These are phyloP conservation scores for Scopulariopsis brevicaulis DNA, from an alignment of 2,329 filamentous ascomycete species.

Conservation along the genomic window DNA sequence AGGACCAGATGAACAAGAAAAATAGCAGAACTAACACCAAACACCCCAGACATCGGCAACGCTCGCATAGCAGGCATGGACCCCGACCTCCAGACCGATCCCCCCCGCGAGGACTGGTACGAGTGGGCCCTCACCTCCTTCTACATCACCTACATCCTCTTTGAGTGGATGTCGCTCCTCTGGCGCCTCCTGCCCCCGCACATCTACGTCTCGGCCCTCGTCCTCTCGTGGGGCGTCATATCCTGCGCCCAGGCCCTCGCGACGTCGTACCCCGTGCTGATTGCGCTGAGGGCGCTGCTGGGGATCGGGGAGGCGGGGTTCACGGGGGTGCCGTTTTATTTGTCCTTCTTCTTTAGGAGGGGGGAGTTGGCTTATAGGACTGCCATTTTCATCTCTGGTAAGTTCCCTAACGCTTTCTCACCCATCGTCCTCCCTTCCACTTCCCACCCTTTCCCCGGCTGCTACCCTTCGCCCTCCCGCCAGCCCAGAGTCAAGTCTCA, in stretches of 20 bases:
- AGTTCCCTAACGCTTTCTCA: not conserved
- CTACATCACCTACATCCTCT: slow-evolving; percentile 51
- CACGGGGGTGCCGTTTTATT: slow-evolving; percentile 50
- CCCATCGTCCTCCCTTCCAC: not conserved
- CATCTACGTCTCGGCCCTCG: slow-evolving; percentile 46
- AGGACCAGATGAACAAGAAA: too few relatives aligned
- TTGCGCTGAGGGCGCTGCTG: slow-evolving; percentile 42
- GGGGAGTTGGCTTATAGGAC: slow-evolving; percentile 75
- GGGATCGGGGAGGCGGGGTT: slow-evolving; percentile 57
- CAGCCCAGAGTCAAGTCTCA: not conserved
- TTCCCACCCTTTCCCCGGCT: not conserved
- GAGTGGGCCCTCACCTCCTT: slow-evolving; percentile 51
- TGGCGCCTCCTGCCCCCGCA: slow-evolving; percentile 51
- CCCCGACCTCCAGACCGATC: slow-evolving; percentile 41
- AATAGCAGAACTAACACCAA: too few relatives aligned
- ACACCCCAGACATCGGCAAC: slow-evolving; percentile 43
- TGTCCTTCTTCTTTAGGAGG: slow-evolving; percentile 53
- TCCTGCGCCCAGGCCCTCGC: slow-evolving; percentile 62
- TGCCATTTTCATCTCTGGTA: slow-evolving; percentile 72
- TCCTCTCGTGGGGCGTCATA: slow-evolving; percentile 68
- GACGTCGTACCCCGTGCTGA: slow-evolving; percentile 49
- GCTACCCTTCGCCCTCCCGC: too few relatives aligned
- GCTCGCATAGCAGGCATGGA: slow-evolving; percentile 55
- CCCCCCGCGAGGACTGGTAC: slow-evolving; percentile 36
- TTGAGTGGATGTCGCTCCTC: slow-evolving; percentile 54